These are phyloP conservation scores for Serendipita indica DNA, from an alignment of 768 basidiomycete species.

Conservation along the genomic window DNA sequence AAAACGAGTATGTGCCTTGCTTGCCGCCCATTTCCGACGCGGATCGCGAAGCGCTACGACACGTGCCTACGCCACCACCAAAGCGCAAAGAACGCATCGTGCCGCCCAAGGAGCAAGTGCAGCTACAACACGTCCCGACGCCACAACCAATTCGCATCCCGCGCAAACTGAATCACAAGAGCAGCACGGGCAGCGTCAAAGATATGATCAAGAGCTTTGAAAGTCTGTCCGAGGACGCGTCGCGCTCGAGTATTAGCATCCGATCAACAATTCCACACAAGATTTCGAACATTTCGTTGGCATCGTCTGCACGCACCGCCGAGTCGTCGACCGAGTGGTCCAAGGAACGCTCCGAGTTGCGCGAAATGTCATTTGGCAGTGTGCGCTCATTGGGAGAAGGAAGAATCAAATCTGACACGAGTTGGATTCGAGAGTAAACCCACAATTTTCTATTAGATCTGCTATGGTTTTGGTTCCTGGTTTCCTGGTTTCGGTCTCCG, in stretches of 20 bases:
- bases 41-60: neutral
- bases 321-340: constrained; percentile 2
- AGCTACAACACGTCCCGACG: constrained; percentile 5
- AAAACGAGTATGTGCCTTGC: neutral
- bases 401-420: neutral
- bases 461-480: too few relatives aligned
- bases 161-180: neutral
- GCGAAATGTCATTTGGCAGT: neutral
- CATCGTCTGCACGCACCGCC: neutral
- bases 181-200: neutral
- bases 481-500: too few relatives aligned
- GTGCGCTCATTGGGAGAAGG: neutral
- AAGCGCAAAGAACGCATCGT: neutral
- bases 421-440: neutral
- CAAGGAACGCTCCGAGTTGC: neutral
- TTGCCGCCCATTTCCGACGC: constrained; percentile 5
- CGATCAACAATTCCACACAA: neutral
- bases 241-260: neutral
- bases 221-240: neutral
- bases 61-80: neutral
- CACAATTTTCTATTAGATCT: neutral
- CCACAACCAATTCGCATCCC: constrained; percentile 3
- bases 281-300: neutral
- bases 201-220: constrained; percentile 9
- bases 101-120: constrained; percentile 2